These are phyloP conservation scores for Acanthamoeba royreba DNA, from an alignment of 208 protist species.

Conservation along the genomic window DNA sequence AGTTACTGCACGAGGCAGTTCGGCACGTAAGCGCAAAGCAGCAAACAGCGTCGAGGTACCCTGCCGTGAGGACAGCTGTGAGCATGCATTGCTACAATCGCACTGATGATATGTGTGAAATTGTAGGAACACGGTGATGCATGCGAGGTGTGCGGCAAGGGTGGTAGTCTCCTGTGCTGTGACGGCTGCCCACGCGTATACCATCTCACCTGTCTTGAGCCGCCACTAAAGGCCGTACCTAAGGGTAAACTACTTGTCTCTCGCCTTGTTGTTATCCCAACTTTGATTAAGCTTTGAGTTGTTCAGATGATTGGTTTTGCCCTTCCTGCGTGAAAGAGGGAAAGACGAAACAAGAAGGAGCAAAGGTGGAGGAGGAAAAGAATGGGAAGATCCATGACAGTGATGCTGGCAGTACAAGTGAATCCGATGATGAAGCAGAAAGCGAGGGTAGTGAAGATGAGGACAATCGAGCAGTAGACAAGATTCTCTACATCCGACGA, in stretches of 20 bases:
- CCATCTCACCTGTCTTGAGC: not conserved
- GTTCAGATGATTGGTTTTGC: constrained; percentile 25
- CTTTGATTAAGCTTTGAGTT: not conserved
- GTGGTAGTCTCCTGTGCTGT: constrained; percentile 24
- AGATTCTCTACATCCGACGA: not conserved
- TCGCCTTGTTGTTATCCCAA: not conserved
- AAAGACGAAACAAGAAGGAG: not conserved
- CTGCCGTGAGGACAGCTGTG: too few relatives aligned
- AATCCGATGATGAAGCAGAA: not conserved
- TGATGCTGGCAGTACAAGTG: too few relatives aligned
- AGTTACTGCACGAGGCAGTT: too few relatives aligned
- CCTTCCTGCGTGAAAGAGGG: not conserved
- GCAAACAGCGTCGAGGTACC: too few relatives aligned
- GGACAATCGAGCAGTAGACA: not conserved
- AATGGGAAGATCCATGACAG: not conserved
- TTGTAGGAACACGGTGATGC: constrained; percentile 17
- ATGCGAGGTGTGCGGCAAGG: constrained; percentile 1
- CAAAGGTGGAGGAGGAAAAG: not conserved
- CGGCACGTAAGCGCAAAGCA: too few relatives aligned
- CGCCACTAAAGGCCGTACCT: constrained; percentile 7
- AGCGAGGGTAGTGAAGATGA: not conserved
- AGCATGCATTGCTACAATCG: too few relatives aligned
- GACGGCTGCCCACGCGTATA: not conserved
- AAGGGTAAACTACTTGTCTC: not conserved
- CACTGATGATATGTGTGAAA: too few relatives aligned